Evolutionary conservation across 257 asterid species (phyloP).

Genomic region (Hygrophila difformis): DNA sequence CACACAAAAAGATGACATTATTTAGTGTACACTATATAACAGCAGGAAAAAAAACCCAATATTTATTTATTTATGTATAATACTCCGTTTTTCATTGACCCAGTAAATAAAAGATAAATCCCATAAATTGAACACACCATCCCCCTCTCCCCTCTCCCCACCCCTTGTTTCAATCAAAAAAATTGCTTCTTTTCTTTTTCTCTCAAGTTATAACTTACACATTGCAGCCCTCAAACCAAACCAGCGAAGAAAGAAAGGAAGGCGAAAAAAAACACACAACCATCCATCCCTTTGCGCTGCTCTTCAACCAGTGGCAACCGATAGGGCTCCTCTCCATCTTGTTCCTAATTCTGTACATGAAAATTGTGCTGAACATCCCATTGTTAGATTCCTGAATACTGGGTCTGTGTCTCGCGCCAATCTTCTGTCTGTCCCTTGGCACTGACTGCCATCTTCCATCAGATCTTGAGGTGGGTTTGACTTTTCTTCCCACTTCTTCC

Average conservation of each 20-base stretch:
- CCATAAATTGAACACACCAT: too few relatives aligned
- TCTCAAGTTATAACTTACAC: too few relatives aligned
- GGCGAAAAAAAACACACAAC: too few relatives aligned
- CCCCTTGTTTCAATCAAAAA: too few relatives aligned
- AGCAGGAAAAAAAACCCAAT: too few relatives aligned
- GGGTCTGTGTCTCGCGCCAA: background rate
- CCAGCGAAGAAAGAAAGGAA: background rate
- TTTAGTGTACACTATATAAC: too few relatives aligned
- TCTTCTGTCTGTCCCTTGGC: background rate
- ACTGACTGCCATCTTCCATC: constrained; percentile 9
- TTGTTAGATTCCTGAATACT: too few relatives aligned
- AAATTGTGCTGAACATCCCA: too few relatives aligned
- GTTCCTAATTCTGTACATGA: too few relatives aligned
- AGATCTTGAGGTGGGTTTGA: constrained; percentile 44
- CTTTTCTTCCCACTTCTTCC: constrained; percentile 14
- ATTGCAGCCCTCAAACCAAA: constrained; percentile 3
- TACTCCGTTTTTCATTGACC: constrained; percentile 3
- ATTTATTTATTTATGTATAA: too few relatives aligned
- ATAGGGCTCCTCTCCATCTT: background rate
- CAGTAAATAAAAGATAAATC: constrained; percentile 6
- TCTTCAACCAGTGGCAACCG: background rate
- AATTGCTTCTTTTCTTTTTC: too few relatives aligned
- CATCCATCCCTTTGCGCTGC: constrained; percentile 4
- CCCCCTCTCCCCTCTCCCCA: too few relatives aligned
- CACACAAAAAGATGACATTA: background rate